phyloP scores from a whole-genome alignment of 805 yeast genomes.

The Kazachstania bromeliacearum region DNA sequence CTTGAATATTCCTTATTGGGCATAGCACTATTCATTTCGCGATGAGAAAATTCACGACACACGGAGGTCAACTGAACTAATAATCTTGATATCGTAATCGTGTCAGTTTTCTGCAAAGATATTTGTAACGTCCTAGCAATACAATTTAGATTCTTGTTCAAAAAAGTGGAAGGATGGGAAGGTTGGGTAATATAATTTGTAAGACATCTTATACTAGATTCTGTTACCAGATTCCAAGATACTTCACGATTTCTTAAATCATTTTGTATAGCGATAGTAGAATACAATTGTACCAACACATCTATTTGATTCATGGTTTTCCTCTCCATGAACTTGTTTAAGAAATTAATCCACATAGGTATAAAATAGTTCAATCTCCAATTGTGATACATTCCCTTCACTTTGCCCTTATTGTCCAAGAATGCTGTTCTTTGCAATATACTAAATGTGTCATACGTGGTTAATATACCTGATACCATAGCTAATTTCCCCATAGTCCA shows the following conservation, averaged over 20 bases:
- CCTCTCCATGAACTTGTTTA: slow-evolving; percentile 1
- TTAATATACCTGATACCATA: slow-evolving; percentile 19
- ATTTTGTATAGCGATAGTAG: slow-evolving; percentile 8
- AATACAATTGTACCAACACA: slow-evolving; percentile 8
- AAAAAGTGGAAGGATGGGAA: slow-evolving; percentile 4
- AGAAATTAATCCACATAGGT: slow-evolving; percentile 15
- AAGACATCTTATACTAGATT: slow-evolving; percentile 9
- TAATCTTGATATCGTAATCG: slow-evolving; percentile 1
- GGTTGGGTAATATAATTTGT: slow-evolving; percentile 7
- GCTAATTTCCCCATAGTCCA: slow-evolving; percentile 20
- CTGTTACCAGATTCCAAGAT: slow-evolving; percentile 13
- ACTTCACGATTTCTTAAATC: slow-evolving; percentile 2
- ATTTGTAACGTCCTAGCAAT: slow-evolving; percentile 17
- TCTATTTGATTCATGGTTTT: background rate
- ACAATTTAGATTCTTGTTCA: slow-evolving; percentile 12
- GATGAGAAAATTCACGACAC: slow-evolving; percentile 9
- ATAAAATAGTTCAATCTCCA: slow-evolving; percentile 17
- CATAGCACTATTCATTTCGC: slow-evolving; percentile 8
- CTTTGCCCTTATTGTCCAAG: slow-evolving; percentile 19
- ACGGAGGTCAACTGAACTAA: slow-evolving; percentile 8
- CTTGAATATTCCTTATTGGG: slow-evolving; percentile 10
- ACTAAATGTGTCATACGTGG: slow-evolving; percentile 11
- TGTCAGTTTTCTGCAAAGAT: slow-evolving; percentile 7
- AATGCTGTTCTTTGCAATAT: slow-evolving; percentile 13
- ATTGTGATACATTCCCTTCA: slow-evolving; percentile 7